Evolutionary conservation across 352 stramenopile species (phyloP).

Genomic region (Phytopythium chamaehyphon): DNA sequence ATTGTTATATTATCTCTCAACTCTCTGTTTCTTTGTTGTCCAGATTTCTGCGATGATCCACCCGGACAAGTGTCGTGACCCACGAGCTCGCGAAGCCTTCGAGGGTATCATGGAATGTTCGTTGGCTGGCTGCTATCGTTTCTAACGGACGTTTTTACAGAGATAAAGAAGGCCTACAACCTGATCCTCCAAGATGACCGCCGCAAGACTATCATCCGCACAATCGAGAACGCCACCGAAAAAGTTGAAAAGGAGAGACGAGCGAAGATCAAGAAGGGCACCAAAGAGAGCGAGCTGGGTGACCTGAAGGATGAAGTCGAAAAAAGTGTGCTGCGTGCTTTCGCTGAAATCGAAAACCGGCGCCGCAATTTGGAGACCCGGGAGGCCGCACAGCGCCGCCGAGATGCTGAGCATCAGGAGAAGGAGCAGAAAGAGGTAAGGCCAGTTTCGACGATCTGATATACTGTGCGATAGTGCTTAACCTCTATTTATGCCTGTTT

Average conservation of each 20-base stretch:
- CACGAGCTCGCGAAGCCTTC: constrained; percentile 77
- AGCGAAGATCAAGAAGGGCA: constrained; percentile 75
- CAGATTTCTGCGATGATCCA: constrained; percentile 87
- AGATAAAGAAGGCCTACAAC: constrained; percentile 87
- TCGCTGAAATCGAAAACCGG: constrained; percentile 80
- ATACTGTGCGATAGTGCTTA: neutral
- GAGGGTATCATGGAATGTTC: constrained; percentile 44
- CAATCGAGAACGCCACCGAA: constrained; percentile 71
- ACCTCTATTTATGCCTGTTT: neutral
- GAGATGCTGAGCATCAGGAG: constrained; percentile 70
- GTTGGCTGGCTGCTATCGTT: neutral
- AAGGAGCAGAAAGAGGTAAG: constrained; percentile 66
- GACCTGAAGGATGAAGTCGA: constrained; percentile 60
- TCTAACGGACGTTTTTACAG: constrained; percentile 20
- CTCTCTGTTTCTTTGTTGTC: constrained; percentile 4
- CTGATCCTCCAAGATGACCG: constrained; percentile 80
- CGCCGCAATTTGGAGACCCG: constrained; percentile 72
- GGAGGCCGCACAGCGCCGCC: constrained; percentile 57
- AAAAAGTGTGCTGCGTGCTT: constrained; percentile 77
- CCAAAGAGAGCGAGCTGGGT: constrained; percentile 64
- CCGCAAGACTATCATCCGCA: constrained; percentile 71
- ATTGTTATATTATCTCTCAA: no score
- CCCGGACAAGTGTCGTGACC: constrained; percentile 77
- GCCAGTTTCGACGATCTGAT: no score
- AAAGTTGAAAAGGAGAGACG: constrained; percentile 72